Evolutionary conservation across 139 green algal species (phyloP), one percentile per base, ranked within the genome.

Genomic region (Prasinococcaceae sp.): DNA sequence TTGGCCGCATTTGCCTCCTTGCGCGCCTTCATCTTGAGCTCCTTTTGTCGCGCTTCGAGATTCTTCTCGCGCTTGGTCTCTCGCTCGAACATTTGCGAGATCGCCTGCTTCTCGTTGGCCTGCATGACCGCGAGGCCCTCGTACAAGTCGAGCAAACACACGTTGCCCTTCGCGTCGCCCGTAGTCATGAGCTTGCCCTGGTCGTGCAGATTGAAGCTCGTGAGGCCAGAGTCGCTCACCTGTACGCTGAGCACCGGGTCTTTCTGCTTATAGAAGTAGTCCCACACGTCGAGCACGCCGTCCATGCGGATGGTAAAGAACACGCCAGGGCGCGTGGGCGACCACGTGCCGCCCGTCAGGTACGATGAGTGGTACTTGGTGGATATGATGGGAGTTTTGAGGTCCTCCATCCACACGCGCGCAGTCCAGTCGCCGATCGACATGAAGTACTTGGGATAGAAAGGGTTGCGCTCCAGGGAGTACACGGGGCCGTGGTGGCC

Each of bases 381-480:
- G 47, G 74, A 82, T 26, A 94, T 79, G 62, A 95, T 81, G 60
- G 85, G 80, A 14, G 72, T 80, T 59, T 75, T 75, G 46, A 94
- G 57, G 70, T 95, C 86, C 57, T 95, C 86, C 33, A 78, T 86
- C 86, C 86, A 95, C 27, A 94, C 56, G 2, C 84, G 68, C 30
- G 79, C 77, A 0, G 81, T 87, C 86, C 86, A 95, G 77, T 95
- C 86, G 24, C 82, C 86, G 22, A 85, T 71, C 30, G 66, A 79
- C 24, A 94, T 55, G 65, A 95, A 94, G 73, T 83, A 93, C 67
- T 95, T 95, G 59, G 79, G 72, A 70, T 77, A 89, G 65, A 87
- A 88, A 30, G 86, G 84, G 70, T 86, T 83, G 48, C 86, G 69
- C 56, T 70, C 53, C 23, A 95, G 66, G 20, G 76, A 69, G 56